A percentile compares a stretch with the other conserved stretches of the same genome.
Evolutionary conservation across 768 basidiomycete genomes (phyloP).

Genomic region (Pholiota microspora): DNA sequence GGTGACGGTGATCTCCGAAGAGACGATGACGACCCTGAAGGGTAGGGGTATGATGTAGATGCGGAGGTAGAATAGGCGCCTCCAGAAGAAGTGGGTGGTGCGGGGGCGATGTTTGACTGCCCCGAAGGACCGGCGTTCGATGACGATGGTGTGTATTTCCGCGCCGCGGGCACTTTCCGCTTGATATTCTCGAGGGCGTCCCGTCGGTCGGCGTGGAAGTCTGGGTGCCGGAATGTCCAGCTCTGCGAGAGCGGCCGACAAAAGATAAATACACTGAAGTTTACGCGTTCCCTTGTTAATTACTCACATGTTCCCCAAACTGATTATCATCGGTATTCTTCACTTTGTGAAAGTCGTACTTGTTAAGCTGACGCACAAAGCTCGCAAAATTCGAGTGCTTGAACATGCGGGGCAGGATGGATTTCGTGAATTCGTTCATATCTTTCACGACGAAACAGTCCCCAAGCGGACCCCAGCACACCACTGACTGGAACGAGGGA

Average conservation of each 20-base stretch:
- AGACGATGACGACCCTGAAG: neutral
- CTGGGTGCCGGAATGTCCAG: conserved; percentile 61
- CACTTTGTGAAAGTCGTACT: conserved; percentile 97
- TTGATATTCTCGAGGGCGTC: conserved; percentile 60
- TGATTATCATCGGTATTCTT: conserved; percentile 84
- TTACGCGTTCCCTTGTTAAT: too few relatives aligned
- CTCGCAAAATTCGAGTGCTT: conserved; percentile 94
- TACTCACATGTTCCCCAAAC: conserved; percentile 58
- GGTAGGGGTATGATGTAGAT: neutral
- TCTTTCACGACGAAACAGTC: conserved; percentile 95
- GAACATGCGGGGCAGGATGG: conserved; percentile 87
- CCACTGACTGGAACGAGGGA: conserved; percentile 63
- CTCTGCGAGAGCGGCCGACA: conserved; percentile 26
- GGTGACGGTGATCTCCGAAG: too few relatives aligned
- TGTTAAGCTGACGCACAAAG: conserved; percentile 92
- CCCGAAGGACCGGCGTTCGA: conserved; percentile 3
- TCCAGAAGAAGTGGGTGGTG: neutral
- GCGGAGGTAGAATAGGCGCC: conserved; percentile 4
- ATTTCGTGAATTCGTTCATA: conserved; percentile 96
- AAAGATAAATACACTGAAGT: too few relatives aligned
- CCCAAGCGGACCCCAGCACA: conserved; percentile 80
- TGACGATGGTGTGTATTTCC: conserved; percentile 19
- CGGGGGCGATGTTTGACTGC: conserved; percentile 26
- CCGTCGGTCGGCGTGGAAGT: conserved; percentile 54
- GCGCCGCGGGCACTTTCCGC: conserved; percentile 55